phyloP scores from a whole-genome alignment of 345 rosid species.

The Turritis glabra region DNA sequence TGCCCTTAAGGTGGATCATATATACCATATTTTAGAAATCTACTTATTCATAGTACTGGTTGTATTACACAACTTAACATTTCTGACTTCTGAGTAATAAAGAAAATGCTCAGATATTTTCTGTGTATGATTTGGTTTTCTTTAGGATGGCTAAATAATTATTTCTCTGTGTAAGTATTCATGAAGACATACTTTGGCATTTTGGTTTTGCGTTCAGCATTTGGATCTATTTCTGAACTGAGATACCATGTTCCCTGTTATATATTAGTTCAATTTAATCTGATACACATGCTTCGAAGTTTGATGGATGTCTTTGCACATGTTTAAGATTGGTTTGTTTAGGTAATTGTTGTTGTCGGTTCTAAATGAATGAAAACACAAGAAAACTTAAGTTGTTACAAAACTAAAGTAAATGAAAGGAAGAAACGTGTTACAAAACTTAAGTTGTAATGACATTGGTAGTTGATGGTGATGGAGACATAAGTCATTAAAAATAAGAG shows the following conservation, averaged over 20 bases:
- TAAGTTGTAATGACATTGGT: no score
- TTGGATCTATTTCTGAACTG: not conserved
- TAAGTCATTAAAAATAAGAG: no score
- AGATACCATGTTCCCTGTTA: slow-evolving; percentile 4
- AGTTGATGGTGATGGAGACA: no score
- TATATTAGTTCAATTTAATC: not conserved
- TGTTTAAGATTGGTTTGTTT: slow-evolving; percentile 72
- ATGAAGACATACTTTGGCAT: not conserved
- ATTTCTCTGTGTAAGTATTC: not conserved
- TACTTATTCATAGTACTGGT: not conserved
- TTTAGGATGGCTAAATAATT: not conserved
- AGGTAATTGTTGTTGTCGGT: no score
- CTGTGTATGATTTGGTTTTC: not conserved
- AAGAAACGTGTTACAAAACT: no score
- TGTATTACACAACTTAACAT: not conserved
- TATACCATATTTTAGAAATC: not conserved
- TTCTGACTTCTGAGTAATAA: not conserved
- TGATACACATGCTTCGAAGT: not conserved
- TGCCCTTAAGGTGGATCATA: not conserved
- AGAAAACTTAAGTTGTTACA: no score
- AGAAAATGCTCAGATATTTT: not conserved
- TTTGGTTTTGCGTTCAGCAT: slow-evolving; percentile 4
- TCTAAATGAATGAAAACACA: no score
- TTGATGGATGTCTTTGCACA: slow-evolving; percentile 23
- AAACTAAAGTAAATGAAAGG: no score